Evolutionary conservation across 129 eudicot species (phyloP).

Genomic region (Arctium lappa): DNA sequence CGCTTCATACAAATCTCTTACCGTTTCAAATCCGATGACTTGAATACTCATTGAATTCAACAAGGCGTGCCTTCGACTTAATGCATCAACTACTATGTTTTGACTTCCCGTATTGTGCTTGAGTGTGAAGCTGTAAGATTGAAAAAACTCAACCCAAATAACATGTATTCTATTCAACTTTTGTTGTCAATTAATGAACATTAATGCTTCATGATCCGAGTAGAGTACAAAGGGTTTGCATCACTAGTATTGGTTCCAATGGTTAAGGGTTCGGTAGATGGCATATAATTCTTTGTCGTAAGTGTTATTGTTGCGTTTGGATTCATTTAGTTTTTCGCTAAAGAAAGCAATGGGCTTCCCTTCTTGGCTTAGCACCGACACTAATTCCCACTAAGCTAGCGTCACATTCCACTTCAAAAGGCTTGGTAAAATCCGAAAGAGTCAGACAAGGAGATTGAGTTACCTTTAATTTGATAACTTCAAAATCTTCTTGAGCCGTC

Average conservation of each 20-base stretch:
- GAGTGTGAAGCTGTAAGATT: too few species aligned
- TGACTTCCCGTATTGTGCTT: too few species aligned
- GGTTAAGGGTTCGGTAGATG: not conserved
- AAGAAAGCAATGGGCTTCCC: not conserved
- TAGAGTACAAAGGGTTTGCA: not conserved
- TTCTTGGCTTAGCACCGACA: not conserved
- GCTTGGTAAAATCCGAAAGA: not conserved
- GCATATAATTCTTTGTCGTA: not conserved
- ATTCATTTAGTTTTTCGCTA: not conserved
- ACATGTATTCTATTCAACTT: not conserved
- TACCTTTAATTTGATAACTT: too few species aligned
- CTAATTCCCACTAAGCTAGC: not conserved
- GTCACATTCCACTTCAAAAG: not conserved
- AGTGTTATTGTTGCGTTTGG: not conserved
- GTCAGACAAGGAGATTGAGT: not conserved
- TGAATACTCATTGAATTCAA: too few species aligned
- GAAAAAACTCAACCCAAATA: too few species aligned
- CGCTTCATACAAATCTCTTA: too few species aligned
- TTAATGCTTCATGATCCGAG: not conserved
- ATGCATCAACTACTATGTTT: too few species aligned
- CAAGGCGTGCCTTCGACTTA: too few species aligned
- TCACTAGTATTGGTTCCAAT: not conserved
- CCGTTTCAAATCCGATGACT: too few species aligned
- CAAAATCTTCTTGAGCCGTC: too few species aligned
- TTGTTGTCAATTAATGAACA: not conserved